Conservation (phyloP, 306 rosid genomes). For the Dryas alaskensis region DNA sequence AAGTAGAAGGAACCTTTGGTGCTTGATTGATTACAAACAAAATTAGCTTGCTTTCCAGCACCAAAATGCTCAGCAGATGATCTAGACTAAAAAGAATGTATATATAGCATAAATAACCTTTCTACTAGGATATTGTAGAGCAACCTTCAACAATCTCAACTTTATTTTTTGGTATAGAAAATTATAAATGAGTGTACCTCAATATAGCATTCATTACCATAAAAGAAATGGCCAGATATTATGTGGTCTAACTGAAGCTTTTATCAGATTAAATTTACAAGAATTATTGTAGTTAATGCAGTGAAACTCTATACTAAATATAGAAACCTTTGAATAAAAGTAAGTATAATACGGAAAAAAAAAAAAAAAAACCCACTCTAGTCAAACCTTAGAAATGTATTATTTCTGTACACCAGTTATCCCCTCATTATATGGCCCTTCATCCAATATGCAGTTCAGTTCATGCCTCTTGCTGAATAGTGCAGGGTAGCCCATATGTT, state of each 20-base stretch:
- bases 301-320: neutral
- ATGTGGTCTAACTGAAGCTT: neutral
- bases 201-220: neutral
- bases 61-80: too few relatives aligned
- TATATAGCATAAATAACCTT: too few relatives aligned
- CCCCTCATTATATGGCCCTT: slow-evolving; percentile 16
- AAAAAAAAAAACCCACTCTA: too few relatives aligned
- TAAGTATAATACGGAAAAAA: neutral
- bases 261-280: neutral
- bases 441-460: slow-evolving; percentile 20
- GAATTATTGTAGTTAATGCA: neutral
- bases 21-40: too few relatives aligned
- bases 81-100: too few relatives aligned
- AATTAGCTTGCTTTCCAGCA: too few relatives aligned
- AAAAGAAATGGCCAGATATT: neutral
- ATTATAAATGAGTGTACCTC: too few relatives aligned
- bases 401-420: slow-evolving; percentile 26
- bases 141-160: too few relatives aligned
- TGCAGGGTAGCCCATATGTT: slow-evolving; percentile 3
- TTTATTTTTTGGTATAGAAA: too few relatives aligned
- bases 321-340: neutral
- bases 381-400: slow-evolving; percentile 6
- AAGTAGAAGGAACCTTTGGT: too few relatives aligned
- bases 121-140: too few relatives aligned
- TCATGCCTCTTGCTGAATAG: slow-evolving; percentile 24